Conservation (phyloP, 2,329 filamentous ascomycete genomes). For the Penicillium sp. region DNA sequence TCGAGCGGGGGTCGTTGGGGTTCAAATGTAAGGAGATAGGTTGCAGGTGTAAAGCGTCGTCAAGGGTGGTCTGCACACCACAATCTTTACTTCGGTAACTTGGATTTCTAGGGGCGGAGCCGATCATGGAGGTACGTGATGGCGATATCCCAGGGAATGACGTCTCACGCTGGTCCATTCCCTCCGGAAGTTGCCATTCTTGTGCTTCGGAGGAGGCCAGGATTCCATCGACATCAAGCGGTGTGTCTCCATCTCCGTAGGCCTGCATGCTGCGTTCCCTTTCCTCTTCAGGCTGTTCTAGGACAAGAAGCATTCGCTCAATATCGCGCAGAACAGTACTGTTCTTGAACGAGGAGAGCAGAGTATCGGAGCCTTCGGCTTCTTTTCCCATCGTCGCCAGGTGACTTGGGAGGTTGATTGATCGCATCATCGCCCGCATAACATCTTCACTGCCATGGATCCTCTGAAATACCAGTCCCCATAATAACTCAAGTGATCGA, state of each 20-base stretch:
- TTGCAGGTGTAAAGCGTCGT: conserved; percentile 7
- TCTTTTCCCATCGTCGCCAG: conserved; percentile 44
- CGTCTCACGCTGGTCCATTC: conserved; percentile 22
- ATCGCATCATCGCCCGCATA: conserved; percentile 59
- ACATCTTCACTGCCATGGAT: conserved; percentile 63
- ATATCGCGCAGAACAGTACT: conserved; percentile 66
- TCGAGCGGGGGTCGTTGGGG: conserved; percentile 11
- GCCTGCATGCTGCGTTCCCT: conserved; percentile 33
- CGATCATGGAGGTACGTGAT: conserved; percentile 25
- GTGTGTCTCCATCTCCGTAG: conserved; percentile 31
- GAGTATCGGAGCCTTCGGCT: conserved; percentile 56
- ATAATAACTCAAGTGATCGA: conserved; percentile 70
- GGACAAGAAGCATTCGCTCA: conserved; percentile 61
- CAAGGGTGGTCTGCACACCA: conserved; percentile 28
- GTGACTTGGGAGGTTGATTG: conserved; percentile 44
- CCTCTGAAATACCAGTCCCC: conserved; percentile 69
- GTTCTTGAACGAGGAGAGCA: conserved; percentile 67
- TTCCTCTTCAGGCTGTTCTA: conserved; percentile 44
- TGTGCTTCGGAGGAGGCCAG: conserved; percentile 35
- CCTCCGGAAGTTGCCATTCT: conserved; percentile 40
- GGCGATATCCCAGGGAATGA: conserved; percentile 31
- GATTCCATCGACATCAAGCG: conserved; percentile 34
- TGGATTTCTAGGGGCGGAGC: conserved; percentile 14
- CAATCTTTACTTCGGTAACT: conserved; percentile 29
- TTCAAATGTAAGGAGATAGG: conserved; percentile 5